Conservation (phyloP, 306 rosid species). For the Cicer cuneatum region DNA sequence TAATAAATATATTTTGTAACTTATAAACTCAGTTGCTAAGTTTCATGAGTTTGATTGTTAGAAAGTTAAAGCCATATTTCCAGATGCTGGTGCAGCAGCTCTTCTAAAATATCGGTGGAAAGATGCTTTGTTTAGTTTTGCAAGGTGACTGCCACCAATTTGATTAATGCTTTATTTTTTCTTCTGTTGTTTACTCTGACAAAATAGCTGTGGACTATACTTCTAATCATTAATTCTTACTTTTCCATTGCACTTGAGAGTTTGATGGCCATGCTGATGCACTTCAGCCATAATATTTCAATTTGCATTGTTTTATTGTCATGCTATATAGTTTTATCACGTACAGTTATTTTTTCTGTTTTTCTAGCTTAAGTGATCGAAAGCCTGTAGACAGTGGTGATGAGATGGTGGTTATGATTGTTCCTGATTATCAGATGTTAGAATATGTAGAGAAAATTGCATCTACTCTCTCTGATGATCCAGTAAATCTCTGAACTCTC, state of each 20-base stretch:
- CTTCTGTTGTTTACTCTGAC: constrained; percentile 14
- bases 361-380: constrained; percentile 86
- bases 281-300: not conserved
- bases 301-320: constrained; percentile 8
- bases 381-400: constrained; percentile 83
- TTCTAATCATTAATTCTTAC: constrained; percentile 29
- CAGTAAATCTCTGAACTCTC: constrained; percentile 58
- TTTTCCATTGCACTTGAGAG: constrained; percentile 33
- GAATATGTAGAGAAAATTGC: constrained; percentile 86
- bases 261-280: constrained; percentile 35
- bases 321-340: constrained; percentile 26
- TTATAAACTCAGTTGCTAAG: constrained; percentile 40
- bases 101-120: constrained; percentile 89
- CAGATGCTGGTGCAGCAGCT: constrained; percentile 97
- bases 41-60: constrained; percentile 55
- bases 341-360: constrained; percentile 24
- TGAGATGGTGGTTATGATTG: constrained; percentile 92
- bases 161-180: constrained; percentile 20
- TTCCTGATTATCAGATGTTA: constrained; percentile 97
- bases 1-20: constrained; percentile 25
- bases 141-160: constrained; percentile 64
- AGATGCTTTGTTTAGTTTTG: constrained; percentile 78
- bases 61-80: constrained; percentile 93
- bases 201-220: constrained; percentile 5
- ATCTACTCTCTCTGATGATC: constrained; percentile 78